phyloP scores from a whole-genome alignment of 2,329 filamentous ascomycete species.

The Penicillium sp. region DNA sequence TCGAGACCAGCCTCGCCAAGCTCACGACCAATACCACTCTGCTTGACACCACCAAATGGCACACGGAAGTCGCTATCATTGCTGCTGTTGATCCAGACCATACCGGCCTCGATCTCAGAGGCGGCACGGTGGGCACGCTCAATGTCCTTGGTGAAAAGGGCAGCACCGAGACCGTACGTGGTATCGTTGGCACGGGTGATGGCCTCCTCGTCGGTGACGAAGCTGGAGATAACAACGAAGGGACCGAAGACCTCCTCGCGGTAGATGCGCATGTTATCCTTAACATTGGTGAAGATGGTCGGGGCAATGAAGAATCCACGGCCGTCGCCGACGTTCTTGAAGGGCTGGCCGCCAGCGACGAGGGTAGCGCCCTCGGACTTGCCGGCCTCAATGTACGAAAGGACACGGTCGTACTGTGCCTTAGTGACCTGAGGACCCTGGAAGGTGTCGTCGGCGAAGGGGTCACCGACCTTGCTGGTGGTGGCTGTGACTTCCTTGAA shows the following conservation, averaged over 20 bases:
- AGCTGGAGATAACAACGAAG: constrained; percentile 59
- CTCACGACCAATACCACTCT: constrained; percentile 63
- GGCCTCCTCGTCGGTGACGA: constrained; percentile 61
- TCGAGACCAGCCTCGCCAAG: constrained; percentile 61
- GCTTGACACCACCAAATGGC: constrained; percentile 64
- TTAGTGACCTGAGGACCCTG: constrained; percentile 39
- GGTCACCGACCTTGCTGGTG: constrained; percentile 39
- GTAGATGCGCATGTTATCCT: constrained; percentile 59
- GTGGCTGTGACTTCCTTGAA: constrained; percentile 33
- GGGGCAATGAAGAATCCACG: constrained; percentile 67
- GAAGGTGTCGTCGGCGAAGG: constrained; percentile 39
- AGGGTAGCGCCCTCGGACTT: constrained; percentile 71
- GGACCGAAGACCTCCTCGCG: constrained; percentile 65
- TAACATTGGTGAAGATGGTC: constrained; percentile 60
- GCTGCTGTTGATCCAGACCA: constrained; percentile 69
- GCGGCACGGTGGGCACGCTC: constrained; percentile 60
- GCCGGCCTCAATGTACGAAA: constrained; percentile 68
- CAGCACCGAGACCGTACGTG: constrained; percentile 36
- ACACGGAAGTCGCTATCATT: constrained; percentile 50
- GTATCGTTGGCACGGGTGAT: constrained; percentile 59
- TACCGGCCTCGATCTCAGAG: constrained; percentile 62
- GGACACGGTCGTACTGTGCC: constrained; percentile 51
- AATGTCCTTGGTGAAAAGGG: constrained; percentile 55
- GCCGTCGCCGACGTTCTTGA: constrained; percentile 54
- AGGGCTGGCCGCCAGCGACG: constrained; percentile 60